Percentiles rank a stretch among this genome's conserved stretches.
These are phyloP conservation scores for Pichia membranifaciens DNA, from an alignment of 805 yeast genomes.

Conservation along the genomic window DNA sequence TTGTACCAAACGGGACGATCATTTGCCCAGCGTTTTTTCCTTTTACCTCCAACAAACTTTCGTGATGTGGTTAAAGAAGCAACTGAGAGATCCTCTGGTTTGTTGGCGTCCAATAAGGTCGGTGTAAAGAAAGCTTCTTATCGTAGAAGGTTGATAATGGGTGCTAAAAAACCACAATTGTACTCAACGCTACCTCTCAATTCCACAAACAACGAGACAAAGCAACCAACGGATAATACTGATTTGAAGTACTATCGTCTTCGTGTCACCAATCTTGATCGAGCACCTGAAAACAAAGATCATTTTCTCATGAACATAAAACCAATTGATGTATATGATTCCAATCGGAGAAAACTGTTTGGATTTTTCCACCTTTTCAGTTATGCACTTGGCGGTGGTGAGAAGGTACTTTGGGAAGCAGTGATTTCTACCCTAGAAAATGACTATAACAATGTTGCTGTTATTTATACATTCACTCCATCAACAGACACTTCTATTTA, in stretches of 20 bases:
- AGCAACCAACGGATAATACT: constrained; percentile 9
- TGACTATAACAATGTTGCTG: constrained; percentile 47
- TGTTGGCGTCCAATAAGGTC: constrained; percentile 16
- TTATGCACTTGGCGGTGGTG: constrained; percentile 98
- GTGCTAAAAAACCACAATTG: constrained; percentile 26
- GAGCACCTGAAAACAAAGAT: constrained; percentile 13
- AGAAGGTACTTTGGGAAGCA: constrained; percentile 93
- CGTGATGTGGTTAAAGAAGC: constrained; percentile 21
- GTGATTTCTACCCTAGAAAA: constrained; percentile 59
- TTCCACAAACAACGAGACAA: constrained; percentile 5
- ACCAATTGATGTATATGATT: constrained; percentile 28
- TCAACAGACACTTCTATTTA: constrained; percentile 21
- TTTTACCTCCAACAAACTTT: constrained; percentile 27
- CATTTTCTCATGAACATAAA: constrained; percentile 21
- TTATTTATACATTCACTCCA: constrained; percentile 48
- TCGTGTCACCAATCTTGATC: constrained; percentile 27
- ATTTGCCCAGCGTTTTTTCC: constrained; percentile 21
- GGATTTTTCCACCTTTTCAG: constrained; percentile 97
- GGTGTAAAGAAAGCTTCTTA: constrained; percentile 25
- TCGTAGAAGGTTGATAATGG: constrained; percentile 30
- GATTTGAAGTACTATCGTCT: constrained; percentile 16
- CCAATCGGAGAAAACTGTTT: constrained; percentile 40
- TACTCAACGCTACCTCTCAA: constrained; percentile 32
- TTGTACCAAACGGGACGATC: constrained; percentile 18
- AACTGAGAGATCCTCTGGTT: constrained; percentile 17